Evolutionary conservation across 352 stramenopile species (phyloP).

Genomic region (Halophytophthora batemanensis): DNA sequence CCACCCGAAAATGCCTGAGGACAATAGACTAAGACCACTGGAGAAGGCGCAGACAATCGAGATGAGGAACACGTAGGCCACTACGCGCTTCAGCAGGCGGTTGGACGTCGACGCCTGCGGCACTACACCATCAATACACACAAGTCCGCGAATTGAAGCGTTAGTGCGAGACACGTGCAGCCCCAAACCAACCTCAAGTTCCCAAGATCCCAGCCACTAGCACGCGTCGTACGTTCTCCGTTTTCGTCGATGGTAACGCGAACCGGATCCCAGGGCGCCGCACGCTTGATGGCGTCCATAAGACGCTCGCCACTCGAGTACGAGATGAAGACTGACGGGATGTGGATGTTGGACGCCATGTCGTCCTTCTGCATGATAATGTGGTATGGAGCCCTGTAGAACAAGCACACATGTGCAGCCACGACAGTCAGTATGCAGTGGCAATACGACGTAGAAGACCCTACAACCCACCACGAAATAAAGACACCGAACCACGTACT

Average conservation of each 20-base stretch:
- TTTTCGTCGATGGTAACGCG: conserved; percentile 51
- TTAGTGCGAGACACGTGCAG: background rate
- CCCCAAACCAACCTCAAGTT: too few relatives aligned
- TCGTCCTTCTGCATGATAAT: conserved; percentile 87
- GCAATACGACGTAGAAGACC: background rate
- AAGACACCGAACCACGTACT: conserved; percentile 31
- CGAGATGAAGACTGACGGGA: conserved; percentile 73
- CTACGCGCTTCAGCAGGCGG: conserved; percentile 58
- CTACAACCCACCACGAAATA: background rate
- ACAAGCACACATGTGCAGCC: background rate
- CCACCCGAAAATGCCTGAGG: conserved; percentile 61
- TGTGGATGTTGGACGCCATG: conserved; percentile 54
- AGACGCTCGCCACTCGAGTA: conserved; percentile 63
- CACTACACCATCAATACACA: conserved; percentile 28
- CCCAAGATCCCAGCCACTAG: conserved; percentile 5
- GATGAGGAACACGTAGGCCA: conserved; percentile 76
- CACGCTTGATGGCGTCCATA: conserved; percentile 29
- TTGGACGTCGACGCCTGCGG: conserved; percentile 52
- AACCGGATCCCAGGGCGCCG: conserved; percentile 53
- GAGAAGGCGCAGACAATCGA: conserved; percentile 78
- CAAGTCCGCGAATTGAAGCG: background rate
- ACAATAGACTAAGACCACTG: conserved; percentile 66
- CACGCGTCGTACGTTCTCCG: conserved; percentile 49
- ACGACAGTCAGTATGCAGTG: background rate
- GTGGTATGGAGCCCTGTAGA: conserved; percentile 56